phyloP scores from a whole-genome alignment of 176 grass and related monocot species.

The Oryza longistaminata region DNA sequence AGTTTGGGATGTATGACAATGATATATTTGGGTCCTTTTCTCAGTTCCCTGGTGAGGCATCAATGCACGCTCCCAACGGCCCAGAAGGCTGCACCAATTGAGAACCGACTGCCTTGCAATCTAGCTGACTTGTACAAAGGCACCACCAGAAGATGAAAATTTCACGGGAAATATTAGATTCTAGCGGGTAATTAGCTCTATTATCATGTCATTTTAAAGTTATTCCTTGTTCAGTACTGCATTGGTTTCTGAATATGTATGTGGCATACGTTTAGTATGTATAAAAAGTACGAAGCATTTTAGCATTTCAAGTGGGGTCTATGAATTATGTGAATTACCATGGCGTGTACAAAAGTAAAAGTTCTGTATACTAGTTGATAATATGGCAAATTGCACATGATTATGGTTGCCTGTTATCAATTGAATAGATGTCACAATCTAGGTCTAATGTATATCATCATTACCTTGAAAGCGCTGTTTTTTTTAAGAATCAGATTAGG shows the following conservation, averaged over 20 bases:
- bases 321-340: not conserved
- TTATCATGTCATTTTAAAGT: conserved; percentile 4
- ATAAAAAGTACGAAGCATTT: conserved; percentile 5
- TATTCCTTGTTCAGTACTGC: not conserved
- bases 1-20: conserved; percentile 56
- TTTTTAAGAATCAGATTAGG: not conserved
- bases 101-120: conserved; percentile 65
- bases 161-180: conserved; percentile 73
- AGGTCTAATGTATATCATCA: not conserved
- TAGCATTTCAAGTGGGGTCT: conserved; percentile 8
- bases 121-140: conserved; percentile 86
- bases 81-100: conserved; percentile 57
- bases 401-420: conserved; percentile 5
- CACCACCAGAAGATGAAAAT: conserved; percentile 89
- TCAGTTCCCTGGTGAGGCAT: conserved; percentile 47
- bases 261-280: conserved; percentile 14
- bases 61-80: conserved; percentile 43
- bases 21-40: conserved; percentile 52
- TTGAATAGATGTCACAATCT: not conserved
- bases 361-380: not conserved
- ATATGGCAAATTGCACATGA: not conserved
- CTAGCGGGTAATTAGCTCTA: conserved; percentile 51
- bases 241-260: not conserved
- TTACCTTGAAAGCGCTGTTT: not conserved
- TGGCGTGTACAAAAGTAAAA: not conserved